phyloP scores from a whole-genome alignment of 2,329 filamentous ascomycete species.

The Botrytis cinerea region DNA sequence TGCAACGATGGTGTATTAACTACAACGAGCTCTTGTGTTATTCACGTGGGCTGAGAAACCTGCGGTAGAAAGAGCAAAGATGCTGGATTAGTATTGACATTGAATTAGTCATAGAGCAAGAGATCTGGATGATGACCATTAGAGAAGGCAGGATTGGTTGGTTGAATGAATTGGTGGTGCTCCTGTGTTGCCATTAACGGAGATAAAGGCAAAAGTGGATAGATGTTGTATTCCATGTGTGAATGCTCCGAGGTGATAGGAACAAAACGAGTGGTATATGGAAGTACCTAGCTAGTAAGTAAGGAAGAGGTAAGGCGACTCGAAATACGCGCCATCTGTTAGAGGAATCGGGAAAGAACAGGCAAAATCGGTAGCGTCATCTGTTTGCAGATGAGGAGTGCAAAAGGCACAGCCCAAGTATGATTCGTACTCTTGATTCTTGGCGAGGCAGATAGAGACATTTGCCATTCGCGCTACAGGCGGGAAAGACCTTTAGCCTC shows the following conservation, averaged over 20 bases:
- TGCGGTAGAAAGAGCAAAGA: background rate
- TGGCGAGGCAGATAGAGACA: background rate
- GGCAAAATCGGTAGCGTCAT: background rate
- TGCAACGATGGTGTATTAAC: background rate
- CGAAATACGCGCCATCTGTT: conserved; percentile 1
- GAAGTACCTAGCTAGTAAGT: background rate
- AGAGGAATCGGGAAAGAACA: background rate
- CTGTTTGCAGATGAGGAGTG: background rate
- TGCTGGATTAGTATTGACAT: conserved; percentile 3
- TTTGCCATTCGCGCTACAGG: background rate
- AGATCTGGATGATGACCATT: conserved; percentile 12
- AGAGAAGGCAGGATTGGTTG: conserved; percentile 14
- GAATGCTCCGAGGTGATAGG: conserved; percentile 3
- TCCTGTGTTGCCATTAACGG: background rate
- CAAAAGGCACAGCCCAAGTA: background rate
- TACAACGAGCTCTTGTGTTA: background rate
- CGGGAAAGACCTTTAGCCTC: background rate
- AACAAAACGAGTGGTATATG: background rate
- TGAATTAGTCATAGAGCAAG: conserved; percentile 16
- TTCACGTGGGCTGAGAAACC: conserved; percentile 5
- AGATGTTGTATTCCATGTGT: background rate
- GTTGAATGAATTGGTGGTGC: background rate
- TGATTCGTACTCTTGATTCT: background rate
- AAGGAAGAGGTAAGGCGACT: conserved; percentile 2
- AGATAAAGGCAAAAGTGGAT: conserved; percentile 14